Evolutionary conservation across 2,329 filamentous ascomycete genomes (phyloP).

Genomic region (Akanthomyces uredinophilus): DNA sequence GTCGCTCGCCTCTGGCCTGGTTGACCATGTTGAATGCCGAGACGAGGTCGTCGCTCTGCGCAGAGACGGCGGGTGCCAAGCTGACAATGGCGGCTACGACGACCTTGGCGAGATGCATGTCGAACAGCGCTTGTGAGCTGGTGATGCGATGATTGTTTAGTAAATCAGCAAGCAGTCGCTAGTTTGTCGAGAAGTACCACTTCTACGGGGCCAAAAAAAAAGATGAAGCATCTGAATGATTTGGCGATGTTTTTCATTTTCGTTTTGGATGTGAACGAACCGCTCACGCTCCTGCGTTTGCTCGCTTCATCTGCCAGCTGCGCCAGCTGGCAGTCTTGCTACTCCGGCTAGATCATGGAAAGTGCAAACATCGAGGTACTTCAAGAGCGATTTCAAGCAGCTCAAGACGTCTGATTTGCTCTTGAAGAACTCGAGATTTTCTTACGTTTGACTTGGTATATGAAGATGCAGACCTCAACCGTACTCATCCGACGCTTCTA

Average conservation of each 20-base stretch:
- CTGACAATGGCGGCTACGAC: conserved; percentile 15
- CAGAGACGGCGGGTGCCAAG: background rate
- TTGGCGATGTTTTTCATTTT: background rate
- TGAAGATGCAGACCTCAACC: background rate
- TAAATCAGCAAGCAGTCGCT: background rate
- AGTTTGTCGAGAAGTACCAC: background rate
- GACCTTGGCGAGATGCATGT: conserved; percentile 7
- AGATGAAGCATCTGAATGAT: background rate
- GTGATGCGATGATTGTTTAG: background rate
- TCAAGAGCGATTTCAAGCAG: no score
- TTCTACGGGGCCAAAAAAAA: background rate
- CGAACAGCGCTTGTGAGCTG: background rate
- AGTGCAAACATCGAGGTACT: conserved; percentile 1
- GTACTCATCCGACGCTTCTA: background rate
- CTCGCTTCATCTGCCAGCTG: conserved; percentile 10
- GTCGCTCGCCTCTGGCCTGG: conserved; percentile 26
- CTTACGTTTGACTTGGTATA: no score
- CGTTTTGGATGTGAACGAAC: background rate
- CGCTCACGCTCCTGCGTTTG: conserved; percentile 8
- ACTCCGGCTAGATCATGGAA: background rate
- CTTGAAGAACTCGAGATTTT: no score
- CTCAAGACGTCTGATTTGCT: background rate
- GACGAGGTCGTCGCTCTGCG: conserved; percentile 22
- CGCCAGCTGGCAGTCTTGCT: background rate
- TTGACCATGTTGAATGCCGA: conserved; percentile 28